Base-by-base conservation (phyloP, 495 filamentous ascomycete species). In the Rusavskia elegans region DNA sequence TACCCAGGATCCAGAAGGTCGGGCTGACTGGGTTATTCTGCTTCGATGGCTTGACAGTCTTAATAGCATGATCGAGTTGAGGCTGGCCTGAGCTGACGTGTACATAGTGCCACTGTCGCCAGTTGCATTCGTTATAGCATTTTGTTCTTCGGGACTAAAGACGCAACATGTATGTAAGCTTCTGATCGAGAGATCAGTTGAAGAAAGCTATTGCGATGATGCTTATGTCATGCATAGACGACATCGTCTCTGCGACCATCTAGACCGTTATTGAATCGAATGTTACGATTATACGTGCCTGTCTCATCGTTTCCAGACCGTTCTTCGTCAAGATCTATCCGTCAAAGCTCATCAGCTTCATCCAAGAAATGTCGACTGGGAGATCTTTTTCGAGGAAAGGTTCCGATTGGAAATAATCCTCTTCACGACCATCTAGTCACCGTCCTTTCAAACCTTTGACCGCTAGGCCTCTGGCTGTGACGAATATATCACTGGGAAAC, bases 191-290 rank as follows among this genome's bases (percentile, higher is more conserved):
- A 30, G 29, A 8, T 8, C 29, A 30, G 29, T 8, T 8, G 8
- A 30, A 30, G 3, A 30, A 30, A 30, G 8, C 8, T 8, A 30
- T 30, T 30, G 29, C 29, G n/a, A n/a, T n/a, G 8, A 30, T 30
- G 29, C 29, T 30, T 30, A 30, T 8, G 29, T 30, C 8, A 30
- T 30, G 8, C 29, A 8, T 49, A 53, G 70, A 53, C 58, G 55
- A 55, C 55, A 53, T 49, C 55, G 60, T 50, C 52, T 41, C 55
- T 13, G 57, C 62, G 14, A 55, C 61, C 37, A 59, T 68, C 32
- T 73, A 68, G 68, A 69, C 68, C 30, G 63, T 66, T 5, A 63
- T 71, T n/a, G 71, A 74, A 53, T 59, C 66, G 5, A 59, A 69
- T 23, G 60, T 68, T 32, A 69, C 67, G 17, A 62, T 74, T 45